Percentiles rank a stretch among this genome's conserved stretches.
Conservation (phyloP, 768 basidiomycete species). For the Cubamyces sp. region DNA sequence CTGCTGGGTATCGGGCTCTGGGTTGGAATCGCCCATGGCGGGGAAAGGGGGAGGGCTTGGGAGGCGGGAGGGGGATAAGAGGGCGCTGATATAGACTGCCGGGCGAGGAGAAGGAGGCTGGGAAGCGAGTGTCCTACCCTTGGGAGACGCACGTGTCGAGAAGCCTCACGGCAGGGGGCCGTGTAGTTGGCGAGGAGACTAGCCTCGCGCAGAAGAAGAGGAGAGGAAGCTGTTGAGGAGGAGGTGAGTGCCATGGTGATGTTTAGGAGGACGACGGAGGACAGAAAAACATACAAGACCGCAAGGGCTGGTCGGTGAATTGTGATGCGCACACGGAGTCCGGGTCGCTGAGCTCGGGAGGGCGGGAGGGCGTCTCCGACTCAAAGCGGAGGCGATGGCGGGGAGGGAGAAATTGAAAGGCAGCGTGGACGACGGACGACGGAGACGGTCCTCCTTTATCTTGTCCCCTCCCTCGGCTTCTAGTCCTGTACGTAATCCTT, state of each 20-base stretch:
- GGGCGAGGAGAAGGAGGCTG: slow-evolving; percentile 19
- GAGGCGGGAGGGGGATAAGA: slow-evolving; percentile 37
- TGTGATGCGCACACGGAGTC: background rate
- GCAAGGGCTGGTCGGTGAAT: background rate
- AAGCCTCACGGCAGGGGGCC: slow-evolving; percentile 19
- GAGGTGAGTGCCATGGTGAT: slow-evolving; percentile 11
- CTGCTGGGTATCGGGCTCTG: slow-evolving; percentile 44
- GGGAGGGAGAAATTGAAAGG: slow-evolving; percentile 26
- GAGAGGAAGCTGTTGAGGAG: background rate
- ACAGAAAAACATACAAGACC: slow-evolving; percentile 14
- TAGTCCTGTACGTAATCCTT: slow-evolving; percentile 10
- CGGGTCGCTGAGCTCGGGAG: slow-evolving; percentile 28
- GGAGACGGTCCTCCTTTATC: background rate
- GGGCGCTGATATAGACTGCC: slow-evolving; percentile 29
- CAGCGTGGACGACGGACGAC: slow-evolving; percentile 15
- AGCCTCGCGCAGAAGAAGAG: slow-evolving; percentile 10
- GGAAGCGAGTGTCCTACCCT: slow-evolving; percentile 18
- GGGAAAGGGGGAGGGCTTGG: slow-evolving; percentile 40
- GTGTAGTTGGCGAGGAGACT: background rate
- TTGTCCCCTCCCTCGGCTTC: background rate
- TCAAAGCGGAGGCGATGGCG: slow-evolving; percentile 30
- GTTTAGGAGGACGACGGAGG: slow-evolving; percentile 5
- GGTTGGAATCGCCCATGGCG: slow-evolving; percentile 44
- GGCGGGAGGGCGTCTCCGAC: slow-evolving; percentile 26
- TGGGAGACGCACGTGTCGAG: slow-evolving; percentile 26